Evolutionary conservation across 140 eudicot genomes (phyloP).

Genomic region (Oenanthe javanica): DNA sequence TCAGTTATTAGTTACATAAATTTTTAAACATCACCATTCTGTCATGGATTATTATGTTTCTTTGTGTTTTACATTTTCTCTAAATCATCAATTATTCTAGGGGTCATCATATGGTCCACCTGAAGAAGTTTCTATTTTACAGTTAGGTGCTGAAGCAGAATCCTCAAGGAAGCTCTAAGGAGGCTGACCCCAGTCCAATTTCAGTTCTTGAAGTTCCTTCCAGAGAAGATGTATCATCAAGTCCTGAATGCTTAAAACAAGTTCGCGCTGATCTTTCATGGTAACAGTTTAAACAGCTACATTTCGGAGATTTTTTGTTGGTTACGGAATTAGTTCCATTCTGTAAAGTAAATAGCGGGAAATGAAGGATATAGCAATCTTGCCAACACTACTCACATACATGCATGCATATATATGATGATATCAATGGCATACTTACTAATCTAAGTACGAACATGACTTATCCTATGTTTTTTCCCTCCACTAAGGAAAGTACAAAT

Average conservation of each 20-base stretch:
- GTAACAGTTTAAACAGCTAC: constrained; percentile 23
- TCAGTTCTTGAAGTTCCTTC: constrained; percentile 54
- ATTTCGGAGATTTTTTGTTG: background rate
- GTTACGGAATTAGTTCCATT: background rate
- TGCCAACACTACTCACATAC: background rate
- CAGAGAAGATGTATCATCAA: constrained; percentile 34
- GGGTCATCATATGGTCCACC: constrained; percentile 23
- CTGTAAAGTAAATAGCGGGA: background rate
- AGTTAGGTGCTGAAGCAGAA: constrained; percentile 45
- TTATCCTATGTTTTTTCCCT: background rate
- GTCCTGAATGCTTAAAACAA: constrained; percentile 51
- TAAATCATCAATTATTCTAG: constrained; percentile 17
- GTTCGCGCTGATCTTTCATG: constrained; percentile 57
- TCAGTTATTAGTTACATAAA: too few relatives aligned
- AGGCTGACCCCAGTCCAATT: constrained; percentile 68
- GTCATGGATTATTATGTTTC: background rate
- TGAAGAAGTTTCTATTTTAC: constrained; percentile 23
- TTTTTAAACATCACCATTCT: too few relatives aligned
- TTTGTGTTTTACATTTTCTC: background rate
- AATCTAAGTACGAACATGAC: background rate
- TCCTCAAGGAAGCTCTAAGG: constrained; percentile 58
- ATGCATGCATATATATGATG: background rate
- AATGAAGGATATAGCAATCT: background rate
- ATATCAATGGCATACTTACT: background rate
- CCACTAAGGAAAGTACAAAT: background rate